Conservation (phyloP, 257 asterid genomes). For the Nicotiana noctiflora region DNA sequence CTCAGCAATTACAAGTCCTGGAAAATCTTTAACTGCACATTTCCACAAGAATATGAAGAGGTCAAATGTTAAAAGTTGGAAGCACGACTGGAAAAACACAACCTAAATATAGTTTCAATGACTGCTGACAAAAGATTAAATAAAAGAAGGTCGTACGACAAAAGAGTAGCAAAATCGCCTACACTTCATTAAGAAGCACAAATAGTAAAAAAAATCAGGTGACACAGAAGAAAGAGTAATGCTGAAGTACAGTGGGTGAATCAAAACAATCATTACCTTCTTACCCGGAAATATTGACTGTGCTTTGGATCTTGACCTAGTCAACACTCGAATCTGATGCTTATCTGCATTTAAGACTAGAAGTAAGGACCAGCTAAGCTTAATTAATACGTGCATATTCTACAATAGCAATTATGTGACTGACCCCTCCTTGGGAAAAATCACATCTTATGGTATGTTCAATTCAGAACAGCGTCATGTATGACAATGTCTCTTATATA, state of each 20-base stretch:
- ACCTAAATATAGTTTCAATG: neutral
- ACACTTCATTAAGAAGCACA: neutral
- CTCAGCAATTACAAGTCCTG: slow-evolving; percentile 66
- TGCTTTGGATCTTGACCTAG: slow-evolving; percentile 76
- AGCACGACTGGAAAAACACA: neutral
- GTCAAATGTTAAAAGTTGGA: neutral
- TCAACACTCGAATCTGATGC: slow-evolving; percentile 71
- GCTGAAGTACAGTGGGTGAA: neutral
- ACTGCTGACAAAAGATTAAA: neutral
- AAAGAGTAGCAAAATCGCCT: neutral
- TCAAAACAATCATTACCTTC: slow-evolving; percentile 67
- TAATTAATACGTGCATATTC: neutral
- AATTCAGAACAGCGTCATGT: neutral
- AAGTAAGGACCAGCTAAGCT: neutral
- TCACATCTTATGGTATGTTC: neutral
- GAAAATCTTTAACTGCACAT: slow-evolving; percentile 59
- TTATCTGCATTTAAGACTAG: slow-evolving; percentile 41
- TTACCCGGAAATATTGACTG: slow-evolving; percentile 84
- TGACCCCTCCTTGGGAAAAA: neutral
- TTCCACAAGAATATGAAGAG: neutral
- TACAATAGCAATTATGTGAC: neutral
- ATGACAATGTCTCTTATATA: neutral
- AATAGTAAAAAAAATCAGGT: neutral
- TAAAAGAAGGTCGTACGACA: neutral
- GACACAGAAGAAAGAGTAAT: neutral